Percentiles rank a stretch among this genome's conserved stretches.
These are phyloP conservation scores for Aspergillus calidoustus DNA, from an alignment of 2,329 filamentous ascomycete genomes.

Conservation along the genomic window DNA sequence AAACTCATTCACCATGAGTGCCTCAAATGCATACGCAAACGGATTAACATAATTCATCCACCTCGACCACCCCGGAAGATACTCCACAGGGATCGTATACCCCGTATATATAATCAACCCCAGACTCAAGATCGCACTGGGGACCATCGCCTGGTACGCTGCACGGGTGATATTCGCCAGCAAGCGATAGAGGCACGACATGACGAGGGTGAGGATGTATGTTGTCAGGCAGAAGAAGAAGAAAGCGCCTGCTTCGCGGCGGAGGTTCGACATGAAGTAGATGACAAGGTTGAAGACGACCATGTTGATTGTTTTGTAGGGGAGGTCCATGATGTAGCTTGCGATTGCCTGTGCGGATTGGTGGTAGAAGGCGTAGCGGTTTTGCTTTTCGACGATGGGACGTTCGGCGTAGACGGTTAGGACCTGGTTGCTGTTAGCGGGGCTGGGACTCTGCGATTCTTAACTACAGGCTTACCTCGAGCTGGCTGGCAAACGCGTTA, in stretches of 20 bases:
- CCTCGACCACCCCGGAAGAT: constrained; percentile 77
- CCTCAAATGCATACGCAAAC: constrained; percentile 78
- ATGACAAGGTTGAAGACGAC: constrained; percentile 70
- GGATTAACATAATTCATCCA: constrained; percentile 84
- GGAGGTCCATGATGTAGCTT: constrained; percentile 31
- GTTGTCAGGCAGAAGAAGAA: constrained; percentile 82
- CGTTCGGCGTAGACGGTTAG: constrained; percentile 23
- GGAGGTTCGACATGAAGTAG: constrained; percentile 84
- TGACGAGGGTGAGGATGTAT: constrained; percentile 49
- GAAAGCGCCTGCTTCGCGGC: constrained; percentile 72
- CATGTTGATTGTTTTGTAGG: not conserved
- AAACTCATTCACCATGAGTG: constrained; percentile 84
- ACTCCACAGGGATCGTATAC: constrained; percentile 2
- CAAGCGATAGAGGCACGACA: not conserved
- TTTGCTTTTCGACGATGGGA: constrained; percentile 25
- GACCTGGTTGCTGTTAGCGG: constrained; percentile 2
- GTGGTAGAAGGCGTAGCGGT: constrained; percentile 25
- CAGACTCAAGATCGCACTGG: not conserved
- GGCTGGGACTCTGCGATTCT: too few relatives aligned
- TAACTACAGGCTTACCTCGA: not conserved
- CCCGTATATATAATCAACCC: not conserved
- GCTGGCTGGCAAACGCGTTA: not conserved
- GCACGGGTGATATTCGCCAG: not conserved
- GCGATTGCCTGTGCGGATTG: constrained; percentile 14
- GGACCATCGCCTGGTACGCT: not conserved